These are phyloP conservation scores for Argentina anserina DNA, from an alignment of 306 rosid species.

Conservation along the genomic window DNA sequence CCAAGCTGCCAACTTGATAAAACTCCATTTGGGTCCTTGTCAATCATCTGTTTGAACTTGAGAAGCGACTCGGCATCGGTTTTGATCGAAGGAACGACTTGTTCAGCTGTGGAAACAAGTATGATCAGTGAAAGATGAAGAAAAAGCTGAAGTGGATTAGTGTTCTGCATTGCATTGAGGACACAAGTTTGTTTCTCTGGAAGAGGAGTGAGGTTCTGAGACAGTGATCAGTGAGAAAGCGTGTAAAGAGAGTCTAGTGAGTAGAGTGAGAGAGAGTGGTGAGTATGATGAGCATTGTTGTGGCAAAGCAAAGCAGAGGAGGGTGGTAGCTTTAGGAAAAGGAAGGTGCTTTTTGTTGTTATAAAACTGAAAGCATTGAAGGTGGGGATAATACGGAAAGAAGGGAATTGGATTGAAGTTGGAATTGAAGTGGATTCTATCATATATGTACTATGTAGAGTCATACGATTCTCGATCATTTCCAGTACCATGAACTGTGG, in stretches of 20 bases:
- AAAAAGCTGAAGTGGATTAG: constrained; percentile 20
- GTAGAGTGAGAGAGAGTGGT: constrained; percentile 47
- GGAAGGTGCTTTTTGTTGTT: constrained; percentile 44
- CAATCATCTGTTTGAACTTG: constrained; percentile 59
- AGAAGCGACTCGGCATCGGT: constrained; percentile 73
- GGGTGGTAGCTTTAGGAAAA: constrained; percentile 47
- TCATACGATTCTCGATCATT: constrained; percentile 14
- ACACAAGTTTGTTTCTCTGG: constrained; percentile 29
- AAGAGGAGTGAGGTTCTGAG: constrained; percentile 24
- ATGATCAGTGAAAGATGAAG: constrained; percentile 11
- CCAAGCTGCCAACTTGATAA: constrained; percentile 60
- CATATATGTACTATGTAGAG: constrained; percentile 8
- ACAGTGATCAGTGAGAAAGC: constrained; percentile 26
- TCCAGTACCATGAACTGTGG: constrained; percentile 15
- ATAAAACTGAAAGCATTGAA: constrained; percentile 52
- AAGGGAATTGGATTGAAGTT: constrained; percentile 23
- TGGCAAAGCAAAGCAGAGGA: constrained; percentile 32
- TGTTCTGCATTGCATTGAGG: constrained; percentile 59
- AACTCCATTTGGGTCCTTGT: constrained; percentile 59
- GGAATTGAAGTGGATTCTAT: constrained; percentile 14
- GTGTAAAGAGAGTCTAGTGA: constrained; percentile 16
- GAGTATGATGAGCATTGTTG: constrained; percentile 64
- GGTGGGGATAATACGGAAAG: constrained; percentile 42
- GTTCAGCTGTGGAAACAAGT: constrained; percentile 43
- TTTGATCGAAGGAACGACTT: constrained; percentile 42